Evolutionary conservation across 176 grass and related monocot genomes (phyloP).

Genomic region (Lolium multiflorum): DNA sequence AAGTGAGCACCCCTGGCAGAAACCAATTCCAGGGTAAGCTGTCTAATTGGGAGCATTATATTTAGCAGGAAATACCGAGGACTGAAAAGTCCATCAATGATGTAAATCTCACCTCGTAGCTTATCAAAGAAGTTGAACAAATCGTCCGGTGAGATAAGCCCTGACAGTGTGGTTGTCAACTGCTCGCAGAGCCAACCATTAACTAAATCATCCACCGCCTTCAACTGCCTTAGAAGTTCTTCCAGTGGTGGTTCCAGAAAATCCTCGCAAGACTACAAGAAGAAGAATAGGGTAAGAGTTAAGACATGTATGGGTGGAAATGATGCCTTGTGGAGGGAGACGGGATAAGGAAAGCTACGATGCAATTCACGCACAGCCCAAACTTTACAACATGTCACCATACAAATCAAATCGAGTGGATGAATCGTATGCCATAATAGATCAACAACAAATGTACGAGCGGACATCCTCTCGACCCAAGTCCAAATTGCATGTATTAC

Average conservation of each 20-base stretch:
- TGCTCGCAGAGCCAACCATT: constrained; percentile 72
- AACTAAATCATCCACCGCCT: constrained; percentile 52
- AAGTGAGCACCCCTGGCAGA: constrained; percentile 63
- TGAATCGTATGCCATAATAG: not conserved
- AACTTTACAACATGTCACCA: not conserved
- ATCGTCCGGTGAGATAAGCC: constrained; percentile 74
- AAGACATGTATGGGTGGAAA: not conserved
- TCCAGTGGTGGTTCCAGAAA: constrained; percentile 77
- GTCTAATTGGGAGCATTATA: not conserved
- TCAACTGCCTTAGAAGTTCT: constrained; percentile 77
- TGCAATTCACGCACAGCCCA: not conserved
- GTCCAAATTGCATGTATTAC: not conserved
- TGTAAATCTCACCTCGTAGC: constrained; percentile 59
- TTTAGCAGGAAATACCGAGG: not conserved
- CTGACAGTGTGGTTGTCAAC: constrained; percentile 53
- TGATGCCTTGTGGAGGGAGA: not conserved
- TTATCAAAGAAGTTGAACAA: constrained; percentile 93
- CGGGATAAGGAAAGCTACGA: not conserved
- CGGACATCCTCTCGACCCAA: not conserved
- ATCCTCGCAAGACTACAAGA: constrained; percentile 80
- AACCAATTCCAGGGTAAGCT: constrained; percentile 19
- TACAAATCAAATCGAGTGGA: not conserved
- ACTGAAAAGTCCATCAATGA: not conserved
- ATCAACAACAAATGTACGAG: not conserved
- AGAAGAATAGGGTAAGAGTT: constrained; percentile 21